Conservation (phyloP, 2,329 filamentous ascomycete genomes). For the Fusarium tjaetaba region DNA sequence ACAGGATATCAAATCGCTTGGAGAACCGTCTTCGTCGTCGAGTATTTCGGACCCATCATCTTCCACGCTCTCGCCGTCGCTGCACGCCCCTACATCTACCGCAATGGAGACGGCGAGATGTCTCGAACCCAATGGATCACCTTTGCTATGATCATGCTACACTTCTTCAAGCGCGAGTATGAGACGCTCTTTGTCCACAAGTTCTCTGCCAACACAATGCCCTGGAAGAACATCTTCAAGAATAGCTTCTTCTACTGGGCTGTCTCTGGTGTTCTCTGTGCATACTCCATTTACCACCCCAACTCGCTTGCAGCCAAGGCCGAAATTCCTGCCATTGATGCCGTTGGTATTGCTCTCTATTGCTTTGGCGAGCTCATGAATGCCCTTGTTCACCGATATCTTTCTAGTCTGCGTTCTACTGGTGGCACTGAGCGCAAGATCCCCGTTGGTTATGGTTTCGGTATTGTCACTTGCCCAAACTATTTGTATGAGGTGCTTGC, state of each 20-base stretch:
- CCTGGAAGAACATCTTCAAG: slow-evolving; percentile 87
- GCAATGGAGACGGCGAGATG: slow-evolving; percentile 60
- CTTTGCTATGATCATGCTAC: slow-evolving; percentile 77
- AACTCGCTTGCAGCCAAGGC: slow-evolving; percentile 71
- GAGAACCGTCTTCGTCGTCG: slow-evolving; percentile 93
- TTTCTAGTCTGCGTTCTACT: slow-evolving; percentile 78
- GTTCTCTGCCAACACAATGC: slow-evolving; percentile 96
- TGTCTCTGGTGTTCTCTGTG: slow-evolving; percentile 81
- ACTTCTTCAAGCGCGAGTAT: slow-evolving; percentile 95
- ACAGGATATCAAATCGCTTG: slow-evolving; percentile 88
- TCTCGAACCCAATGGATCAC: slow-evolving; percentile 76
- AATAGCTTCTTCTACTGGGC: slow-evolving; percentile 97
- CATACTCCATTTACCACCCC: slow-evolving; percentile 86
- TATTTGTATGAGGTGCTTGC: slow-evolving; percentile 93
- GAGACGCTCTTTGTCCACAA: slow-evolving; percentile 96
- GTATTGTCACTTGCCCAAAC: slow-evolving; percentile 92
- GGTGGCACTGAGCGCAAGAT: slow-evolving; percentile 90
- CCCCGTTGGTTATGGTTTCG: slow-evolving; percentile 85
- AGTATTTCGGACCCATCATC: slow-evolving; percentile 91
- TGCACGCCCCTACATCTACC: slow-evolving; percentile 72
- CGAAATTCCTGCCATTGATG: slow-evolving; percentile 63
- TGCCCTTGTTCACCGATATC: slow-evolving; percentile 79
- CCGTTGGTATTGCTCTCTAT: slow-evolving; percentile 76
- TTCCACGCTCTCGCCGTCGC: slow-evolving; percentile 82
- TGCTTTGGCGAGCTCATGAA: slow-evolving; percentile 83